phyloP scores from a whole-genome alignment of 805 yeast genomes.

The Sugiyamaella boreocaroliniensis region DNA sequence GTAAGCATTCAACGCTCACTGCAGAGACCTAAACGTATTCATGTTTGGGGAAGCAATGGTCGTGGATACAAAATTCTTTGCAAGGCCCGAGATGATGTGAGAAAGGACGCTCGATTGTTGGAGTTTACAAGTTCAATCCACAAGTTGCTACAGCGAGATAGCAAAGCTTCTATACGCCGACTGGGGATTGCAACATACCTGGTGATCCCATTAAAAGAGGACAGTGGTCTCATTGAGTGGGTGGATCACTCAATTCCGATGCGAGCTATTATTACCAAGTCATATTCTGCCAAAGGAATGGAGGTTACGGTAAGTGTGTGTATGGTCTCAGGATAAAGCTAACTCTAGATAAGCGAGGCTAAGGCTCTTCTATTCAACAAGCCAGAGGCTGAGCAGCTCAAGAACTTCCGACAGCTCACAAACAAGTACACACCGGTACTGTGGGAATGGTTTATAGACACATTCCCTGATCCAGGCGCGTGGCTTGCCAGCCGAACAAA shows the following conservation, averaged over 20 bases:
- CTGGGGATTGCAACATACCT: constrained; percentile 74
- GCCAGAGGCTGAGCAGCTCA: constrained; percentile 31
- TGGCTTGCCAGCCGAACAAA: constrained; percentile 79
- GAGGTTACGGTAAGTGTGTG: constrained; percentile 22
- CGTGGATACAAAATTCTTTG: constrained; percentile 66
- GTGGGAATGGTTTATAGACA: constrained; percentile 81
- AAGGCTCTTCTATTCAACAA: constrained; percentile 27
- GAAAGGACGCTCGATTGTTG: constrained; percentile 93
- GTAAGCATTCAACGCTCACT: constrained; percentile 72
- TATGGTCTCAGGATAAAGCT: constrained; percentile 19
- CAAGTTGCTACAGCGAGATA: constrained; percentile 55
- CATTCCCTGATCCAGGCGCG: constrained; percentile 78
- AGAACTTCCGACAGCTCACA: constrained; percentile 32
- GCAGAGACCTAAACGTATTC: constrained; percentile 78
- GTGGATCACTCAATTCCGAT: constrained; percentile 70
- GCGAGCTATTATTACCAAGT: constrained; percentile 49
- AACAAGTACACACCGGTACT: constrained; percentile 45
- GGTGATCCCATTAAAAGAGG: constrained; percentile 80
- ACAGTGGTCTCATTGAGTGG: constrained; percentile 87
- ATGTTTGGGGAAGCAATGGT: constrained; percentile 73
- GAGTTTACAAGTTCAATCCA: constrained; percentile 86
- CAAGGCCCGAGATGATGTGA: constrained; percentile 81
- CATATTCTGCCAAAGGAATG: constrained; percentile 39
- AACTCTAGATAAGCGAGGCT: constrained; percentile 25
- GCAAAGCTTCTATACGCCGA: constrained; percentile 66